phyloP scores from a whole-genome alignment of 1,139 yeast genomes.

The Lodderomyces pseudojiufengensis region DNA sequence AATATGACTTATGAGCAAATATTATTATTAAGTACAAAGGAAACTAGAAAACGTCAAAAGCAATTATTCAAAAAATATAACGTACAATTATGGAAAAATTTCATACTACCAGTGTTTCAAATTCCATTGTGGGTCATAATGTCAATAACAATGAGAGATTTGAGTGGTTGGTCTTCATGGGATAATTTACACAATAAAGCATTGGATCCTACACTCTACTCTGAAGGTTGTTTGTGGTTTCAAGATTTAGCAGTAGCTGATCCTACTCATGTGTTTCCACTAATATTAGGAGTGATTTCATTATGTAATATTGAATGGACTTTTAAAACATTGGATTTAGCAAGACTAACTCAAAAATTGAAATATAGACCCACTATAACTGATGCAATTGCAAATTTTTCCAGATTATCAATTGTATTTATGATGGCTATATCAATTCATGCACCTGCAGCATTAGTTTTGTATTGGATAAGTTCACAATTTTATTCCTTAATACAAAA shows the following conservation, averaged over 20 bases:
- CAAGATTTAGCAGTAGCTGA: conserved; percentile 58
- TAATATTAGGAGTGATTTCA: conserved; percentile 65
- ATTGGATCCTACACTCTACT: conserved; percentile 50
- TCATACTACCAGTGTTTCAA: conserved; percentile 71
- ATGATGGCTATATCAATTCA: conserved; percentile 82
- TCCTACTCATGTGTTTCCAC: conserved; percentile 63
- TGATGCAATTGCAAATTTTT: conserved; percentile 57
- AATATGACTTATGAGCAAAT: conserved; percentile 76
- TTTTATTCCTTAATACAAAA: conserved; percentile 73
- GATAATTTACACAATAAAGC: conserved; percentile 45
- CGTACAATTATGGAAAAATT: conserved; percentile 80
- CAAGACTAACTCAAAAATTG: conserved; percentile 37
- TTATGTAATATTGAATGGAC: conserved; percentile 79
- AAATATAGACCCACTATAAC: conserved; percentile 56
- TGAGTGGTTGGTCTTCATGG: conserved; percentile 70
- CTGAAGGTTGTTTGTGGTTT: conserved; percentile 61
- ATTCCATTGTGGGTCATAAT: conserved; percentile 85
- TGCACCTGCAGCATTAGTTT: conserved; percentile 75
- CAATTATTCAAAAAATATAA: conserved; percentile 58
- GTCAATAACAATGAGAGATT: conserved; percentile 69
- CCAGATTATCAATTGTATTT: conserved; percentile 72
- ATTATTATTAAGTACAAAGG: conserved; percentile 67
- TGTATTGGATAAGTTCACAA: conserved; percentile 89
- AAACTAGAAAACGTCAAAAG: conserved; percentile 71
- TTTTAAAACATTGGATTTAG: conserved; percentile 50